Conservation (phyloP, 2,329 filamentous ascomycete genomes). For the Penicillium sp. region DNA sequence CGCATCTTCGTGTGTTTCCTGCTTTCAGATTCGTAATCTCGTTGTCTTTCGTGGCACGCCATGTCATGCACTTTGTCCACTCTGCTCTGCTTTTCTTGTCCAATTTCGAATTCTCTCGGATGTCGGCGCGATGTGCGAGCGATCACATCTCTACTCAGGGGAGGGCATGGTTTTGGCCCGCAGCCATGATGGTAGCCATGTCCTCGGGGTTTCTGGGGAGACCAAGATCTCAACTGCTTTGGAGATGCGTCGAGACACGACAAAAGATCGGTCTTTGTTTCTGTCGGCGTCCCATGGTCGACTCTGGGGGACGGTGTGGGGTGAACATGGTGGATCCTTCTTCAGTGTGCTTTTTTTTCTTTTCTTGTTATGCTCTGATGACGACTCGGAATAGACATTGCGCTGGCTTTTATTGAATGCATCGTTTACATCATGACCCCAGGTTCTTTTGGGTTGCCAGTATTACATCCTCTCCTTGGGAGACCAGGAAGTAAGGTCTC, state of each 20-base stretch:
- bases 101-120: neutral
- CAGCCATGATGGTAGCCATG: neutral
- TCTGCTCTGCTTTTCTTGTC: neutral
- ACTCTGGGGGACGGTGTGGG: conserved; percentile 2
- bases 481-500: no score
- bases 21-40: conserved; percentile 13
- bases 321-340: conserved; percentile 3
- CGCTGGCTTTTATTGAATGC: conserved; percentile 23
- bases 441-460: neutral
- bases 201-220: no score
- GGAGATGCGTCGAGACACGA: neutral
- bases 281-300: conserved; percentile 3
- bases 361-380: conserved; percentile 25
- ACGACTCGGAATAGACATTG: conserved; percentile 29
- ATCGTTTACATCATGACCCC: conserved; percentile 15
- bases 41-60: neutral
- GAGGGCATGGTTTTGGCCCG: neutral
- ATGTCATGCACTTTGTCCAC: neutral
- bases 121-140: neutral
- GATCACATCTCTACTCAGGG: neutral
- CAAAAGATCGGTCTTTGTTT: neutral
- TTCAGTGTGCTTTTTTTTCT: neutral
- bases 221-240: no score
- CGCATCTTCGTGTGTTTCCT: conserved; percentile 10
- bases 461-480: neutral